Percentiles rank a stretch among this genome's conserved stretches.
Evolutionary conservation across 768 basidiomycete species (phyloP).

Genomic region (Boletus barrowsii): DNA sequence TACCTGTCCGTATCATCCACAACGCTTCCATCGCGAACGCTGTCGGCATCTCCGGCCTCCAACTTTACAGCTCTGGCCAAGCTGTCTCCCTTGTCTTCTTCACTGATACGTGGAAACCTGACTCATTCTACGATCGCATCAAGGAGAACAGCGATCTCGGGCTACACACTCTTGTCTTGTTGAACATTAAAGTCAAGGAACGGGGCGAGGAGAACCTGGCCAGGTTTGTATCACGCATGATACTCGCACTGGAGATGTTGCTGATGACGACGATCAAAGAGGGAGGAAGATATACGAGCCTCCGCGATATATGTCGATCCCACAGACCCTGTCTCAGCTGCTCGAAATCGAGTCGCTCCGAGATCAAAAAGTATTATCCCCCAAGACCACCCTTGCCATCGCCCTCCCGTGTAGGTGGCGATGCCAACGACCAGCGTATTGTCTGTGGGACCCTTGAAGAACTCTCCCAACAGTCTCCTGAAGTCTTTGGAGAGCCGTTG

Average conservation of each 20-base stretch:
- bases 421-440: conserved; percentile 57
- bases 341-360: conserved; percentile 60
- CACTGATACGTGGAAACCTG: conserved; percentile 96
- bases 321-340: conserved; percentile 80
- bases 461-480: conserved; percentile 58
- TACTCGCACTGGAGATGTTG: background rate
- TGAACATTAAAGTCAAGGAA: conserved; percentile 98
- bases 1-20: too few species aligned
- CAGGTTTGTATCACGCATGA: conserved; percentile 47
- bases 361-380: conserved; percentile 47
- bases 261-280: conserved; percentile 38
- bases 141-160: conserved; percentile 87
- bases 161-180: conserved; percentile 88
- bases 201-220: conserved; percentile 96
- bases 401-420: conserved; percentile 75
- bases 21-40: too few species aligned
- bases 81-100: conserved; percentile 72
- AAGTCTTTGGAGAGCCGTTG: conserved; percentile 79
- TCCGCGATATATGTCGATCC: conserved; percentile 94
- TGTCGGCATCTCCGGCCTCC: too few species aligned
- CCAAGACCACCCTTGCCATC: conserved; percentile 64
- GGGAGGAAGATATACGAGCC: conserved; percentile 96
- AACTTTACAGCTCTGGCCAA: too few species aligned
- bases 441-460: conserved; percentile 83
- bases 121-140: conserved; percentile 91